Evolutionary conservation across 2,329 filamentous ascomycete species (phyloP).

Genomic region (Hypoxylon sp.): DNA sequence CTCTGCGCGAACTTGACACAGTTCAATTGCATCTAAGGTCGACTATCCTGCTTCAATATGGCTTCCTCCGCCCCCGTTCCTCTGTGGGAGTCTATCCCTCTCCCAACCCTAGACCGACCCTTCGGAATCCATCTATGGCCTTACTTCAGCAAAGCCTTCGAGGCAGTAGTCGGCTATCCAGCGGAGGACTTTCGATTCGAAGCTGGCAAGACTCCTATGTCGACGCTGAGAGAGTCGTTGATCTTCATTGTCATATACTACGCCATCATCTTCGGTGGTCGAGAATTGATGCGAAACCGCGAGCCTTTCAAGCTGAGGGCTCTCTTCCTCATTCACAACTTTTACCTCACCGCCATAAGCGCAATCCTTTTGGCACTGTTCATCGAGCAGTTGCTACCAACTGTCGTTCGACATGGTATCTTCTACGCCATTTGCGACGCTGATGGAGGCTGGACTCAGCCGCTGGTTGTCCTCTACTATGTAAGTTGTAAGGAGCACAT

Average conservation of each 20-base stretch:
- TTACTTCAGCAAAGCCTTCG: slow-evolving; percentile 90
- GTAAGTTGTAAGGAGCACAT: slow-evolving; percentile 68
- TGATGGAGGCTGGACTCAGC: slow-evolving; percentile 92
- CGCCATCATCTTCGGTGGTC: slow-evolving; percentile 90
- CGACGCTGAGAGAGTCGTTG: slow-evolving; percentile 85
- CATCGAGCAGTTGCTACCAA: slow-evolving; percentile 90
- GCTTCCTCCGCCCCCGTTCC: slow-evolving; percentile 56
- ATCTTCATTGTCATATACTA: slow-evolving; percentile 92
- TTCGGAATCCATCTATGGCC: slow-evolving; percentile 95
- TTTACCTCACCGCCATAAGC: slow-evolving; percentile 90
- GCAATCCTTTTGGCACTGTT: slow-evolving; percentile 85
- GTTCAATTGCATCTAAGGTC: slow-evolving; percentile 17
- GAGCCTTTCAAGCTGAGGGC: slow-evolving; percentile 88
- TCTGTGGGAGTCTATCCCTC: slow-evolving; percentile 70
- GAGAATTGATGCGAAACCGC: slow-evolving; percentile 91
- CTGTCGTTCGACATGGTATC: slow-evolving; percentile 82
- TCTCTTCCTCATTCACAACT: slow-evolving; percentile 96
- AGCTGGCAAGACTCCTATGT: slow-evolving; percentile 87
- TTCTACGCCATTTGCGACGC: slow-evolving; percentile 89
- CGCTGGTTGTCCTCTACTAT: slow-evolving; percentile 95
- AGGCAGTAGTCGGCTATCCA: slow-evolving; percentile 82
- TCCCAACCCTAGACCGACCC: slow-evolving; percentile 89
- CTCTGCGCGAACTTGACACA: slow-evolving; percentile 27
- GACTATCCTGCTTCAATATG: slow-evolving; percentile 41
- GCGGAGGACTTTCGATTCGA: slow-evolving; percentile 89